These are phyloP conservation scores for Candida pseudocylindracea DNA, from an alignment of 1,139 yeast genomes.

Conservation along the genomic window DNA sequence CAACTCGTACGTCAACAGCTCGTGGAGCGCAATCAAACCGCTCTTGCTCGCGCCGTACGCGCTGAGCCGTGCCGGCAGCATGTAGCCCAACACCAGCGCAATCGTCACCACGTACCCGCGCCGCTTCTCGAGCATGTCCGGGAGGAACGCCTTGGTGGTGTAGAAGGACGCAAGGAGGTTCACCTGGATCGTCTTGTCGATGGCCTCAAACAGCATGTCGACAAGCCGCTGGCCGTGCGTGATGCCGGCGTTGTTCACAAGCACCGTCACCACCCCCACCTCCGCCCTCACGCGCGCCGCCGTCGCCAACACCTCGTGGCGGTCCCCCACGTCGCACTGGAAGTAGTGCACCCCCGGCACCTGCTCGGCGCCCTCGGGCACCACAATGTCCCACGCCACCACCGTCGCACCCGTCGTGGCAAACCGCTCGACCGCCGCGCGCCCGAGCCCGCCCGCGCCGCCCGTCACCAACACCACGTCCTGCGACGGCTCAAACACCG, in stretches of 20 bases:
- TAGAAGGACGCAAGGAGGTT: constrained; percentile 52
- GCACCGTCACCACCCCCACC: constrained; percentile 37
- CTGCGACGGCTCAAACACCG: constrained; percentile 20
- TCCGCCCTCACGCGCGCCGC: constrained; percentile 16
- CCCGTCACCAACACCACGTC: constrained; percentile 69
- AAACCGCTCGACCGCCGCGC: constrained; percentile 28
- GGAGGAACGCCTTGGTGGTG: constrained; percentile 47
- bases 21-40: constrained; percentile 68
- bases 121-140: constrained; percentile 36
- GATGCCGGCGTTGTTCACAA: constrained; percentile 74
- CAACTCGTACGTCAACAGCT: constrained; percentile 52
- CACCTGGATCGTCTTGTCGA: constrained; percentile 36
- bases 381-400: constrained; percentile 36
- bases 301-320: constrained; percentile 13
- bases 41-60: constrained; percentile 86
- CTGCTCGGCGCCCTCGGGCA: constrained; percentile 14
- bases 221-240: constrained; percentile 33
- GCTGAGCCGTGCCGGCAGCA: constrained; percentile 63
- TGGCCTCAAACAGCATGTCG: constrained; percentile 29
- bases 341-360: constrained; percentile 26
- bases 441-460: constrained; percentile 59
- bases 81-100: constrained; percentile 65
- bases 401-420: constrained; percentile 20
- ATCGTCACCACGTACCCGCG: constrained; percentile 67
- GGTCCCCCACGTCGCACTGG: constrained; percentile 45